phyloP scores from a whole-genome alignment of 2,329 filamentous ascomycete species.

The Calonectria fujianensis region DNA sequence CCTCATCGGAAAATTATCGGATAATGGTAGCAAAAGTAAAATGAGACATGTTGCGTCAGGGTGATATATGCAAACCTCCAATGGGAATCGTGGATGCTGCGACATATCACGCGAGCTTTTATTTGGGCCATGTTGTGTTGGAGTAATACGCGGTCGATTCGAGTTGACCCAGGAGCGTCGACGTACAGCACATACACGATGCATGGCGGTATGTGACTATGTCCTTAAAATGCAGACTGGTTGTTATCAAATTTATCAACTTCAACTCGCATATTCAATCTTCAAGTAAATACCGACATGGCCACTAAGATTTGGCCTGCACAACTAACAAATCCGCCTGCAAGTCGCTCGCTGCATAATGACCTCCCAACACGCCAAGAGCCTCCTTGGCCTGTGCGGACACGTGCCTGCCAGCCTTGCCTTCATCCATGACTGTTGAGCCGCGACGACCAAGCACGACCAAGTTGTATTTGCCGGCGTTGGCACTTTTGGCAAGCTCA shows the following conservation, averaged over 20 bases:
- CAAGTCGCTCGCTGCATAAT: constrained; percentile 29
- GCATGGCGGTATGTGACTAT: not conserved
- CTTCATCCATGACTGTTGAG: constrained; percentile 18
- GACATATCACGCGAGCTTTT: not conserved
- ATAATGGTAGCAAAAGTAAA: not conserved
- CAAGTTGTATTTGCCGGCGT: constrained; percentile 22
- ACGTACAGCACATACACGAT: not conserved
- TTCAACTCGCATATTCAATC: not conserved
- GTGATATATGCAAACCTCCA: not conserved
- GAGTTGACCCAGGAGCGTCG: not conserved
- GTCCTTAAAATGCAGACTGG: not conserved
- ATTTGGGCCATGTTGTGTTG: not conserved
- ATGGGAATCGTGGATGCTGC: not conserved
- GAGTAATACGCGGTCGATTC: not conserved
- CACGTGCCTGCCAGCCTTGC: constrained; percentile 5
- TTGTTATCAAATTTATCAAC: not conserved
- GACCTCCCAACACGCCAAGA: constrained; percentile 22
- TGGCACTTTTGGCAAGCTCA: not conserved
- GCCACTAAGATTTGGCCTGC: constrained; percentile 1
- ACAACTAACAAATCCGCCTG: constrained; percentile 29
- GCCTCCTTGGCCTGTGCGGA: constrained; percentile 22
- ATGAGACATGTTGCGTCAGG: not conserved
- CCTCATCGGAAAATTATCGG: not conserved
- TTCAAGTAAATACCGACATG: not conserved
- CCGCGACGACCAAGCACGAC: constrained; percentile 26